Percentiles rank a stretch among this genome's conserved stretches.
phyloP scores from a whole-genome alignment of 228 moss, liverwort and hornwort genomes.

The Sphagnum magellanicum region DNA sequence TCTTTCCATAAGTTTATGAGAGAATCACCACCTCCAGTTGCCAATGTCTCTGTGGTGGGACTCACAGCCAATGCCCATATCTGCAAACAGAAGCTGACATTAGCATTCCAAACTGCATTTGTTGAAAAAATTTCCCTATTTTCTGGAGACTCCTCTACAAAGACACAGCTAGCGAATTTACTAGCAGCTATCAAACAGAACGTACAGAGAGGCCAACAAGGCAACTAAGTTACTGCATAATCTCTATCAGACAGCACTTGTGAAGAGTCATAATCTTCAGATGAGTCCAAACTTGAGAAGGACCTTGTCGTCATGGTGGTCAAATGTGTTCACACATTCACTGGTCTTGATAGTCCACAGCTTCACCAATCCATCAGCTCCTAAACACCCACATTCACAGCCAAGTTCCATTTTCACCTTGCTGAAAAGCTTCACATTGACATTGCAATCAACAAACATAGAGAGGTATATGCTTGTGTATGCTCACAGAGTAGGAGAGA shows the following conservation, averaged over 20 bases:
- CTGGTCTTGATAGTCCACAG: constrained; percentile 92
- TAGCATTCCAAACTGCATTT: not conserved
- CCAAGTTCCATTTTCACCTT: not conserved
- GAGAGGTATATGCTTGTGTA: no score
- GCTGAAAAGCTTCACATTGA: not conserved
- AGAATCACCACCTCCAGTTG: constrained; percentile 92
- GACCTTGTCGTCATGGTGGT: constrained; percentile 95
- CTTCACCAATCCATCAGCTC: constrained; percentile 93
- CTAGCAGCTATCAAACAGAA: not conserved
- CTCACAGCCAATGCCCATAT: constrained; percentile 92
- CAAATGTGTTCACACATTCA: constrained; percentile 93
- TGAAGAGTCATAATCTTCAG: not conserved
- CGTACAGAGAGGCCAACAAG: not conserved
- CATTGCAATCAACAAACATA: no score
- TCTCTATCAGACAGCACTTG: not conserved
- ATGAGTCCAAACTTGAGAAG: not conserved
- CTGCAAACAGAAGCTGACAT: constrained; percentile 20
- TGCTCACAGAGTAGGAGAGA: not conserved
- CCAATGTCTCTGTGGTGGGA: constrained; percentile 55
- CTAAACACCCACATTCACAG: constrained; percentile 21
- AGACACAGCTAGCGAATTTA: not conserved
- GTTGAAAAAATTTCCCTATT: not conserved
- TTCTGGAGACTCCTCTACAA: not conserved
- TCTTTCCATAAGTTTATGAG: constrained; percentile 89
- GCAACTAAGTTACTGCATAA: not conserved